These are phyloP conservation scores for Nannochloris sp. DNA, from an alignment of 139 green algal species.

Conservation along the genomic window DNA sequence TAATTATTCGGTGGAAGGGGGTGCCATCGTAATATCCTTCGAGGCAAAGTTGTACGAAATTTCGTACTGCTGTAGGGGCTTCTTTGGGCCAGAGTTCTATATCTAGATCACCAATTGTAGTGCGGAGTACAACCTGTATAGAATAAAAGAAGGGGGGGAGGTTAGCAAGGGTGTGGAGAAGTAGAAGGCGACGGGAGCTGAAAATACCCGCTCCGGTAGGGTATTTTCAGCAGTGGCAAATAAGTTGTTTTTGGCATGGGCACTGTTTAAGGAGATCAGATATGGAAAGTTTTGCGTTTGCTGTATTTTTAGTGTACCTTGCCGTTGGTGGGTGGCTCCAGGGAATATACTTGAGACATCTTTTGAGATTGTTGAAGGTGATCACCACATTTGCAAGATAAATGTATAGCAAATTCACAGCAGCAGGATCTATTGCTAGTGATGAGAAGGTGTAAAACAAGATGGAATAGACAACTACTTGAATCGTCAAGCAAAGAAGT, in stretches of 20 bases:
- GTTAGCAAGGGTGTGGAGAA: background rate
- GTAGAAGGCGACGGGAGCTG: no score
- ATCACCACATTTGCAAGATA: background rate
- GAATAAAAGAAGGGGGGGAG: background rate
- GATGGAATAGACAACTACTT: background rate
- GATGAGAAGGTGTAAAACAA: background rate
- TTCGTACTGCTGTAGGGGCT: slow-evolving; percentile 79
- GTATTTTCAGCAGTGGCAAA: no score
- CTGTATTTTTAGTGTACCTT: slow-evolving; percentile 78
- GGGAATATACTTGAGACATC: slow-evolving; percentile 79
- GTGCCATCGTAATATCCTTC: slow-evolving; percentile 92
- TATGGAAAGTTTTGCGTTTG: no score
- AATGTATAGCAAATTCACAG: background rate
- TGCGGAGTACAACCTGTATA: slow-evolving; percentile 79
- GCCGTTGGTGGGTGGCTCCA: slow-evolving; percentile 89
- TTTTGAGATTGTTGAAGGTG: no score
- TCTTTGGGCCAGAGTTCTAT: slow-evolving; percentile 97
- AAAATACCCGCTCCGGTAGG: no score
- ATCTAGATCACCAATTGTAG: slow-evolving; percentile 83
- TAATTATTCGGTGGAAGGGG: slow-evolving; percentile 86
- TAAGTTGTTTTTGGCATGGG: no score
- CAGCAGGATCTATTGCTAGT: background rate
- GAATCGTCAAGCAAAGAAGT: background rate
- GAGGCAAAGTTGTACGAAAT: slow-evolving; percentile 94
- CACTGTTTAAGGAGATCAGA: background rate